These are phyloP conservation scores for Tetrastigma voinierianum DNA, from an alignment of 164 flowering plant genomes.

Conservation along the genomic window DNA sequence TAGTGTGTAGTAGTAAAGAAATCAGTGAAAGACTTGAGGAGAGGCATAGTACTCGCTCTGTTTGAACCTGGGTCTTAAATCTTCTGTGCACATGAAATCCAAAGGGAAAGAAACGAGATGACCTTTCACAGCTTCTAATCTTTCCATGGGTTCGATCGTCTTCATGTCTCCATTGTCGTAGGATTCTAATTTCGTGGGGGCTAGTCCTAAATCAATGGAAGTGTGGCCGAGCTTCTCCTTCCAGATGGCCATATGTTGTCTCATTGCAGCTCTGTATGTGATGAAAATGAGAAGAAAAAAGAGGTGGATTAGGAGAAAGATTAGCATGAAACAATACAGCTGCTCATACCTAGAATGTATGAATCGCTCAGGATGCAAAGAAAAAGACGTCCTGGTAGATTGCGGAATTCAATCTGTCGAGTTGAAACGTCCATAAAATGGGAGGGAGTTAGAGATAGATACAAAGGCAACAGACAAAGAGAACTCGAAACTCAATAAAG, in stretches of 20 bases:
- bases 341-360: conserved; percentile 73
- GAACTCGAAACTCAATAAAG: not conserved
- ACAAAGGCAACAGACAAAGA: not conserved
- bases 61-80: conserved; percentile 90
- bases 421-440: not conserved
- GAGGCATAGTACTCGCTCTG: conserved; percentile 94
- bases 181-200: conserved; percentile 70
- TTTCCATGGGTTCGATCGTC: conserved; percentile 64
- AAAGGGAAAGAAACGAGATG: conserved; percentile 90
- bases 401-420: conserved; percentile 71
- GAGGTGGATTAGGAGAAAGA: too few relatives aligned
- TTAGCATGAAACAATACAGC: too few relatives aligned
- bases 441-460: not conserved
- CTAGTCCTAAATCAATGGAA: conserved; percentile 92
- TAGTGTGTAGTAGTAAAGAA: not conserved
- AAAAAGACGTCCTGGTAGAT: conserved; percentile 92
- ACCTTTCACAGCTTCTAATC: conserved; percentile 68
- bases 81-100: conserved; percentile 89
- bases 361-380: conserved; percentile 87
- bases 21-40: conserved; percentile 79
- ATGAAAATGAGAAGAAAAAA: not conserved
- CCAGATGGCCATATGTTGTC: conserved; percentile 71
- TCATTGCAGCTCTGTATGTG: conserved; percentile 57
- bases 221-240: conserved; percentile 83
- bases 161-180: conserved; percentile 63